Percentiles rank a stretch among this genome's conserved stretches.
Evolutionary conservation across 768 basidiomycete species (phyloP).

Genomic region (Xerocomus spinulosus): DNA sequence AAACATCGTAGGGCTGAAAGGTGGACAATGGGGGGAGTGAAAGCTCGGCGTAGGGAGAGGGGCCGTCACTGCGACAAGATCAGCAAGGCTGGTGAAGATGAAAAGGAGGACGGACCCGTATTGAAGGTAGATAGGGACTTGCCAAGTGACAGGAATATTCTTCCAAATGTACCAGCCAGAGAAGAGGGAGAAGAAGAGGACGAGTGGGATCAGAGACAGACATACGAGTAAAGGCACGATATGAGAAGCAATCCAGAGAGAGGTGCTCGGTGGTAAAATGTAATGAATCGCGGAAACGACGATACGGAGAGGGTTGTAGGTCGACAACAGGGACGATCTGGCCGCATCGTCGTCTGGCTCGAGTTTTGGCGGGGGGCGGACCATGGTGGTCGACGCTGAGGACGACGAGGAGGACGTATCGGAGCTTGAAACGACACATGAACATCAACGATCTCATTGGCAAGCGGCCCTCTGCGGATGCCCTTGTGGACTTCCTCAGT

Average conservation of each 20-base stretch:
- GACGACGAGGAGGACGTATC: conserved; percentile 13
- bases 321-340: neutral
- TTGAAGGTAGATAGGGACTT: conserved; percentile 63
- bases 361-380: conserved; percentile 17
- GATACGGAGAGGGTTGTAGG: conserved; percentile 11
- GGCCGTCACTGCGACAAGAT: conserved; percentile 48
- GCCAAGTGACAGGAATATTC: conserved; percentile 67
- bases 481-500: conserved; percentile 41
- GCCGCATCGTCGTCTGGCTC: conserved; percentile 14
- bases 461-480: conserved; percentile 43
- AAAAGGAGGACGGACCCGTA: conserved; percentile 58
- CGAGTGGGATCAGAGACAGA: conserved; percentile 55
- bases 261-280: conserved; percentile 10
- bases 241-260: conserved; percentile 45
- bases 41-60: conserved; percentile 57
- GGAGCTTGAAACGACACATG: conserved; percentile 23
- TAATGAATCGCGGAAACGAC: neutral
- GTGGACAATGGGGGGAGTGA: conserved; percentile 48
- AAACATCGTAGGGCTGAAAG: conserved; percentile 72
- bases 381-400: conserved; percentile 16
- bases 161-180: conserved; percentile 77
- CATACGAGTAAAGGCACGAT: conserved; percentile 64
- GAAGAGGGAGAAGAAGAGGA: conserved; percentile 54
- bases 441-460: conserved; percentile 44
- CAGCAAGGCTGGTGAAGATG: neutral